Conservation (phyloP, 768 basidiomycete species). For the Termitomyces sp. region DNA sequence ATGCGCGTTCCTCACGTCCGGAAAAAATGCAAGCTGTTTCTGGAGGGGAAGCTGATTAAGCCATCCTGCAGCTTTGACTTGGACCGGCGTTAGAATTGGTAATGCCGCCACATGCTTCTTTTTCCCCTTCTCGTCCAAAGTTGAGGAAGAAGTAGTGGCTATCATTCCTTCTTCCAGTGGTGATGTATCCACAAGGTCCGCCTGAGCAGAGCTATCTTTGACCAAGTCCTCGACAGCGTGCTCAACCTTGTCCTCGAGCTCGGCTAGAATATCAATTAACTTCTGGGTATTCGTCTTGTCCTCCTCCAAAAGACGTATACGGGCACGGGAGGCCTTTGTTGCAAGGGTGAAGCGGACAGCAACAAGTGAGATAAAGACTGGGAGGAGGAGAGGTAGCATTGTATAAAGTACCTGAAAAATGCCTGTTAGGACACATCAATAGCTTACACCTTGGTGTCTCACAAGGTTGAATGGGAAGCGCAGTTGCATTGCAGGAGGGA, state of each 20-base stretch:
- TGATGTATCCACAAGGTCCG: slow-evolving; percentile 15
- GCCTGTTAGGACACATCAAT: slow-evolving; percentile 1
- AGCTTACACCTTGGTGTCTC: slow-evolving; percentile 18
- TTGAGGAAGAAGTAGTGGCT: neutral
- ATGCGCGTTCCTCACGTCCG: slow-evolving; percentile 58
- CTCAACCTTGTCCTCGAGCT: slow-evolving; percentile 59
- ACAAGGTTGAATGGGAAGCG: slow-evolving; percentile 72
- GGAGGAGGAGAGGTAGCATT: slow-evolving; percentile 61
- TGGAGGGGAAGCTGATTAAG: slow-evolving; percentile 69
- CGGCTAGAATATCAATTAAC: slow-evolving; percentile 51
- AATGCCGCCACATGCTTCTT: slow-evolving; percentile 21
- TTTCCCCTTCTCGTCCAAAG: neutral
- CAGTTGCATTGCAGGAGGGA: slow-evolving; percentile 58
- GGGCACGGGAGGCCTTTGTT: slow-evolving; percentile 53
- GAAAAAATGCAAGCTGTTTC: slow-evolving; percentile 68
- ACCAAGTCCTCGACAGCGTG: slow-evolving; percentile 56
- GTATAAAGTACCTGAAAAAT: slow-evolving; percentile 42
- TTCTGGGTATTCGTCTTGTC: slow-evolving; percentile 42
- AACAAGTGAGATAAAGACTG: slow-evolving; percentile 48
- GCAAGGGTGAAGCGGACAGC: slow-evolving; percentile 54
- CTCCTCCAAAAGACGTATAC: slow-evolving; percentile 61
- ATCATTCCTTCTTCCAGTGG: neutral
- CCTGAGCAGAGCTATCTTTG: slow-evolving; percentile 27
- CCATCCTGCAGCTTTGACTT: slow-evolving; percentile 49
- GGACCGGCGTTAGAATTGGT: slow-evolving; percentile 49